Evolutionary conservation across 805 yeast species (phyloP).

Genomic region (Ogataea degrootiae): DNA sequence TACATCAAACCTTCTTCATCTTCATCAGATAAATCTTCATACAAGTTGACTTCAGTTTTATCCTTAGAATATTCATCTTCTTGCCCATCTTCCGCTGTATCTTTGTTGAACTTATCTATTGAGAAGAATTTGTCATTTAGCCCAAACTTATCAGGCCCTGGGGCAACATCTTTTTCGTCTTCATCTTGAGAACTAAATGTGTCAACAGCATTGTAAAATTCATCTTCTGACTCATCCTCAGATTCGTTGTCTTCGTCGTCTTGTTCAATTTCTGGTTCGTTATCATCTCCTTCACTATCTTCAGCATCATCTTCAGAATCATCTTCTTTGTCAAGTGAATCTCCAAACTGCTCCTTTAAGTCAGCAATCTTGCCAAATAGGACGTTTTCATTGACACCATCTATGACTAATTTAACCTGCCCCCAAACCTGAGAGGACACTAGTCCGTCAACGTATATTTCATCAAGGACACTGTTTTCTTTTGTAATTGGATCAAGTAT

Average conservation of each 20-base stretch:
- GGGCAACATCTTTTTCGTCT: constrained; percentile 23
- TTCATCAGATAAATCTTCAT: constrained; percentile 16
- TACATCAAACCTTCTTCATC: constrained; percentile 11
- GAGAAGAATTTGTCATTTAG: constrained; percentile 74
- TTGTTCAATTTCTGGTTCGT: constrained; percentile 26
- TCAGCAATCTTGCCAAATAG: constrained; percentile 52
- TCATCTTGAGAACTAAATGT: constrained; percentile 32
- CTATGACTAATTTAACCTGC: constrained; percentile 81
- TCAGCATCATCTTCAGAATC: constrained; percentile 17
- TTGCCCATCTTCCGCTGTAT: constrained; percentile 38
- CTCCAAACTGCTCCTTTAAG: constrained; percentile 35
- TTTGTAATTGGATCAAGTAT: constrained; percentile 52
- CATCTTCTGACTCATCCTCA: constrained; percentile 21
- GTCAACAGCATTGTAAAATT: constrained; percentile 23
- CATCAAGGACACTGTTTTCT: constrained; percentile 62
- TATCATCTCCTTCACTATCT: constrained; percentile 20
- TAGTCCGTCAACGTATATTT: constrained; percentile 76
- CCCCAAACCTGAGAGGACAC: constrained; percentile 93
- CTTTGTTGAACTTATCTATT: constrained; percentile 58
- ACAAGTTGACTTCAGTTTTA: constrained; percentile 1
- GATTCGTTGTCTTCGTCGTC: constrained; percentile 26
- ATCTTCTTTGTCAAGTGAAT: constrained; percentile 10
- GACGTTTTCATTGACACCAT: constrained; percentile 64
- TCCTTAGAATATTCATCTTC: constrained; percentile 44
- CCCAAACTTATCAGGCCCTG: constrained; percentile 43